These are phyloP conservation scores for Penicillium sclerotiorum DNA, from an alignment of 2,329 filamentous ascomycete genomes.

Conservation along the genomic window DNA sequence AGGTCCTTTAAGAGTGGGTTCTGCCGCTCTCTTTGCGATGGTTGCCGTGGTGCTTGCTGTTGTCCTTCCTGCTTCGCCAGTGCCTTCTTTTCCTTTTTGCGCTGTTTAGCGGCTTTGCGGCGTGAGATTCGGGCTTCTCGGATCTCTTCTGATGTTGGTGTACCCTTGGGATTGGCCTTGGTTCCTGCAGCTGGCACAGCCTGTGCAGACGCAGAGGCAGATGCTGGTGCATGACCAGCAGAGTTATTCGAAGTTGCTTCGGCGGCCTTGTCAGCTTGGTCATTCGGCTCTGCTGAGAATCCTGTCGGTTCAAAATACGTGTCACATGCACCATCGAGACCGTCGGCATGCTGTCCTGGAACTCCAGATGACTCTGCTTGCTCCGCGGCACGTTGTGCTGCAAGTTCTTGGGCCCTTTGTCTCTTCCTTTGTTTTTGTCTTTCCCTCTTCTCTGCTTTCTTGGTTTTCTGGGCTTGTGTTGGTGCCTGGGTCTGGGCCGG, in stretches of 20 bases:
- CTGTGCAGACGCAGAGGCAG: background rate
- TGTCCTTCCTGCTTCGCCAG: slow-evolving; percentile 10
- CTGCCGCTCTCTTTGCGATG: no score
- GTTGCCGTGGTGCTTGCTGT: no score
- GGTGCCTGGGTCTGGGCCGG: background rate
- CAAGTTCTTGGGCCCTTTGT: slow-evolving; percentile 26
- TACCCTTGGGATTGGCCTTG: no score
- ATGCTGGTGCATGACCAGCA: background rate
- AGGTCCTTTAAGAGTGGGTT: no score
- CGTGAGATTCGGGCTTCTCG: background rate
- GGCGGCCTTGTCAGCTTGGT: no score
- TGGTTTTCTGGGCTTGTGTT: background rate
- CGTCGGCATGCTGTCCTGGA: no score
- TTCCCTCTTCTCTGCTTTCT: slow-evolving; percentile 6
- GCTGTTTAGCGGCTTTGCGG: background rate
- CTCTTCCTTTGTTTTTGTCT: slow-evolving; percentile 16
- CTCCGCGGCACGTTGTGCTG: slow-evolving; percentile 12
- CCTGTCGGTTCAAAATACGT: no score
- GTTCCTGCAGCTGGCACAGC: no score
- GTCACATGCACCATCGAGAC: no score
- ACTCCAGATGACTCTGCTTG: background rate
- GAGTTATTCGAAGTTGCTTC: no score
- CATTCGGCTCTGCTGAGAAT: no score
- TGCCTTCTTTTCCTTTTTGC: slow-evolving; percentile 17
- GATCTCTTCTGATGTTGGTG: background rate